Evolutionary conservation across 2,329 filamentous ascomycete genomes (phyloP).

Genomic region (Pezicula rhizophila): DNA sequence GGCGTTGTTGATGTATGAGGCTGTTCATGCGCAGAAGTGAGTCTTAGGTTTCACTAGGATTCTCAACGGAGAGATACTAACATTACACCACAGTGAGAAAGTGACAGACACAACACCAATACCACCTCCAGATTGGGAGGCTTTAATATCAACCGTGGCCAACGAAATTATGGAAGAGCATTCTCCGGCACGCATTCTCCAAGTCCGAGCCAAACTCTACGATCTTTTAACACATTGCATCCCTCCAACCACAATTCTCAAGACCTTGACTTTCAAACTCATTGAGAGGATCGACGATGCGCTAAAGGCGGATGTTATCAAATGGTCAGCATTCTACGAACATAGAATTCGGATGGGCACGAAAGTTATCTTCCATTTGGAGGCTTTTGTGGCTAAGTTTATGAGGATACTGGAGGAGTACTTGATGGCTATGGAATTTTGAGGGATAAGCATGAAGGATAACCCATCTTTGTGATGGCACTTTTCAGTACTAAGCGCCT

Average conservation of each 20-base stretch:
- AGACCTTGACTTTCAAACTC: conserved; percentile 90
- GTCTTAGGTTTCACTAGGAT: conserved; percentile 22
- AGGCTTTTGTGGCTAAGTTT: conserved; percentile 97
- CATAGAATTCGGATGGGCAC: conserved; percentile 86
- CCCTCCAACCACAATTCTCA: conserved; percentile 86
- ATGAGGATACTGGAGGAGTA: conserved; percentile 95
- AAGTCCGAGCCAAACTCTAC: conserved; percentile 91
- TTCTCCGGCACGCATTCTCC: conserved; percentile 79
- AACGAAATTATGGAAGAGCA: conserved; percentile 90
- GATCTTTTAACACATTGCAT: conserved; percentile 97
- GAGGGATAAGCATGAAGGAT: too few relatives aligned
- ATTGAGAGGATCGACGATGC: conserved; percentile 81
- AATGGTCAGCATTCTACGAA: conserved; percentile 96
- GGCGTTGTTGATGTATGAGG: conserved; percentile 93
- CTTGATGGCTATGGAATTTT: conserved; percentile 77
- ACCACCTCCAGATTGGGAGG: conserved; percentile 95
- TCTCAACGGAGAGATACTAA: conserved; percentile 23
- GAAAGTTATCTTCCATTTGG: conserved; percentile 96
- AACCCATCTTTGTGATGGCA: too few relatives aligned
- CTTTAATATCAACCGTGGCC: conserved; percentile 82
- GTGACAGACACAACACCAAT: conserved; percentile 83
- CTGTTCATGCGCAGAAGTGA: conserved; percentile 94
- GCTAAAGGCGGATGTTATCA: conserved; percentile 85
- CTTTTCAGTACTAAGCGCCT: too few relatives aligned
- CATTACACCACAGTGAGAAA: conserved; percentile 61